A percentile compares a stretch with the other conserved stretches of the same genome.
Evolutionary conservation across 2,329 filamentous ascomycete genomes (phyloP).

Genomic region (Xylariaceae sp.): DNA sequence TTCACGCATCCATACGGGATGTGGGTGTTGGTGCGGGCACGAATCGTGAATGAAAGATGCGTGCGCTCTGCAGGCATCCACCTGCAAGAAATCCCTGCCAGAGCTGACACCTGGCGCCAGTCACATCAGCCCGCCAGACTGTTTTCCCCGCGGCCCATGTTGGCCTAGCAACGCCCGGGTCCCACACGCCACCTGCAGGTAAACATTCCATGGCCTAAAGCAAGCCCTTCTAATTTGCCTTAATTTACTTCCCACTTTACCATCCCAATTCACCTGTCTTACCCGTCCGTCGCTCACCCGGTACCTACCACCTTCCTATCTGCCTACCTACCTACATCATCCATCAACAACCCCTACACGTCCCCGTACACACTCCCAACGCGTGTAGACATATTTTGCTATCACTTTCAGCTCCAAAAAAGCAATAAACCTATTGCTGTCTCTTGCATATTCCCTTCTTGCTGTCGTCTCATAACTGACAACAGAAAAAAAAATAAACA

Average conservation of each 20-base stretch:
- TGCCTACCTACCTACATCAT: neutral
- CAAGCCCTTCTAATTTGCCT: neutral
- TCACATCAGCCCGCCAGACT: neutral
- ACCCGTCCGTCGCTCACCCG: too few species aligned
- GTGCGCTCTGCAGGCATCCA: neutral
- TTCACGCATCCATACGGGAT: neutral
- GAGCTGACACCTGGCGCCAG: slow-evolving; percentile 5
- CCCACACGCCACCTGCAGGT: neutral
- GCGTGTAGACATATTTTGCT: neutral
- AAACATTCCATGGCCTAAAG: slow-evolving; percentile 5
- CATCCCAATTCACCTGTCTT: too few species aligned
- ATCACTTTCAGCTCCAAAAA: too few species aligned
- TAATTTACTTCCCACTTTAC: neutral
- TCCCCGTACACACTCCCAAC: neutral
- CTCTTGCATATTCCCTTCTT: neutral
- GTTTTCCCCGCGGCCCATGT: neutral
- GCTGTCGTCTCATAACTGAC: too few species aligned
- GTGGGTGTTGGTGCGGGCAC: neutral
- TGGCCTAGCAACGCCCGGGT: slow-evolving; percentile 17
- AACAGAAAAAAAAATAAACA: too few species aligned
- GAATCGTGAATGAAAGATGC: neutral
- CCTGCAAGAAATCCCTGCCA: neutral
- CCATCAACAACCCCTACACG: neutral
- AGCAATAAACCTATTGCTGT: neutral
- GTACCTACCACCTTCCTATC: neutral